phyloP scores from a whole-genome alignment of 306 rosid species.

The Dryas drummondii region DNA sequence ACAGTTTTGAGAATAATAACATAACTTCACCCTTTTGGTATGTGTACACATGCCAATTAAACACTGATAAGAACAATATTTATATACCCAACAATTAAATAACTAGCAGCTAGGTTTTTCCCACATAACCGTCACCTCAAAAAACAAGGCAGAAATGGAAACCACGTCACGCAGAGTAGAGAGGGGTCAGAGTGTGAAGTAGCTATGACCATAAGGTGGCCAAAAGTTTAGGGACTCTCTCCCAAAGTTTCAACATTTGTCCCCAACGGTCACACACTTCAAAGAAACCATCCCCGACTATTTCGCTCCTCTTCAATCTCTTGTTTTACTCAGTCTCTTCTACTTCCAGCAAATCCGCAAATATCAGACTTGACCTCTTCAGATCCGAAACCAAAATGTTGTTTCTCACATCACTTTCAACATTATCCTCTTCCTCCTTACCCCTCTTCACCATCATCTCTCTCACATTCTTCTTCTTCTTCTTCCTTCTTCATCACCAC shows the following conservation, averaged over 20 bases:
- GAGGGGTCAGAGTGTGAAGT: conserved; percentile 4
- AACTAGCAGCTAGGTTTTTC: no score
- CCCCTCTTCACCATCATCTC: not conserved
- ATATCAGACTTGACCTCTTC: conserved; percentile 21
- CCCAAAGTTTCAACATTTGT: conserved; percentile 6
- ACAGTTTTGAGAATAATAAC: no score
- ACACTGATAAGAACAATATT: no score
- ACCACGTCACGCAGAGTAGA: not conserved
- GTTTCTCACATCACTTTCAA: not conserved
- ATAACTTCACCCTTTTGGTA: no score
- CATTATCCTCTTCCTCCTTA: not conserved
- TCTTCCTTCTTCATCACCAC: not conserved
- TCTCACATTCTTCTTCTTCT: not conserved
- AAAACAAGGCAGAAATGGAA: not conserved
- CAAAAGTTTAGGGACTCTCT: not conserved
- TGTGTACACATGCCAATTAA: no score
- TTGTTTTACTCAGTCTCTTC: conserved; percentile 22
- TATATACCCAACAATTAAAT: no score
- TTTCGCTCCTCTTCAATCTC: conserved; percentile 16
- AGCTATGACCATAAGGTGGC: conserved; percentile 2
- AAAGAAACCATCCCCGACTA: not conserved
- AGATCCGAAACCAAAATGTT: conserved; percentile 13
- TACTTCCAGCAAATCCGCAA: conserved; percentile 23
- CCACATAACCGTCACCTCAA: not conserved
- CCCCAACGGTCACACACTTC: not conserved